phyloP scores from a whole-genome alignment of 768 basidiomycete genomes.

The Mycena sanguinolenta region DNA sequence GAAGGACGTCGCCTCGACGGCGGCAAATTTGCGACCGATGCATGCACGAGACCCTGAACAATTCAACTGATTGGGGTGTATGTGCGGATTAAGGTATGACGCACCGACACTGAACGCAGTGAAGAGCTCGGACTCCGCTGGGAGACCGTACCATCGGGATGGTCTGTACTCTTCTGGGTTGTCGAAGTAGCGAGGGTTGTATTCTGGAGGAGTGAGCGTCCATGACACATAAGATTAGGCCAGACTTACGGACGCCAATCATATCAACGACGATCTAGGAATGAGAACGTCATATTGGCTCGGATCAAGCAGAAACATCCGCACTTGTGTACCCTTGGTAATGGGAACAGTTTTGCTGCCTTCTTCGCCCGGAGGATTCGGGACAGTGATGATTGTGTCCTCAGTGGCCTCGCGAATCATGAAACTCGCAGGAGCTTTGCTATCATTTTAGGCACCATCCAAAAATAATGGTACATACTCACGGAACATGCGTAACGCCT shows the following conservation, averaged over 20 bases:
- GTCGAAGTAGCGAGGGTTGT: slow-evolving; percentile 64
- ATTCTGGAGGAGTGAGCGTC: slow-evolving; percentile 48
- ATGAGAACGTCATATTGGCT: too few species aligned
- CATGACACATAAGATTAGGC: background rate
- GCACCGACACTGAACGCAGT: slow-evolving; percentile 59
- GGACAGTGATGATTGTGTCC: slow-evolving; percentile 44
- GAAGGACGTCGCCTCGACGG: slow-evolving; percentile 11
- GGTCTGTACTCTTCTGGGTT: slow-evolving; percentile 63
- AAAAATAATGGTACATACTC: slow-evolving; percentile 19
- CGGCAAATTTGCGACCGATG: slow-evolving; percentile 19
- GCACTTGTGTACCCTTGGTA: slow-evolving; percentile 38
- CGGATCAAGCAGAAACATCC: background rate
- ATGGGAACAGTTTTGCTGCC: slow-evolving; percentile 39
- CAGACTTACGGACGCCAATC: slow-evolving; percentile 42
- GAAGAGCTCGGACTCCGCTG: slow-evolving; percentile 57
- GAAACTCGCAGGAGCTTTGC: slow-evolving; percentile 40
- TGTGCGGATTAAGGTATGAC: background rate
- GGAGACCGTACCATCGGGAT: slow-evolving; percentile 63
- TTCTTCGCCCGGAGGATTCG: slow-evolving; percentile 43
- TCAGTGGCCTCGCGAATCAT: slow-evolving; percentile 45
- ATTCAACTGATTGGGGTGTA: background rate
- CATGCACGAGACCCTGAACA: slow-evolving; percentile 11
- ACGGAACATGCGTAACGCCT: slow-evolving; percentile 49
- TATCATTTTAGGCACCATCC: background rate
- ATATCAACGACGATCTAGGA: slow-evolving; percentile 44